These are phyloP conservation scores for Calonectria pauciramosa DNA, from an alignment of 2,329 filamentous ascomycete species.

Conservation along the genomic window DNA sequence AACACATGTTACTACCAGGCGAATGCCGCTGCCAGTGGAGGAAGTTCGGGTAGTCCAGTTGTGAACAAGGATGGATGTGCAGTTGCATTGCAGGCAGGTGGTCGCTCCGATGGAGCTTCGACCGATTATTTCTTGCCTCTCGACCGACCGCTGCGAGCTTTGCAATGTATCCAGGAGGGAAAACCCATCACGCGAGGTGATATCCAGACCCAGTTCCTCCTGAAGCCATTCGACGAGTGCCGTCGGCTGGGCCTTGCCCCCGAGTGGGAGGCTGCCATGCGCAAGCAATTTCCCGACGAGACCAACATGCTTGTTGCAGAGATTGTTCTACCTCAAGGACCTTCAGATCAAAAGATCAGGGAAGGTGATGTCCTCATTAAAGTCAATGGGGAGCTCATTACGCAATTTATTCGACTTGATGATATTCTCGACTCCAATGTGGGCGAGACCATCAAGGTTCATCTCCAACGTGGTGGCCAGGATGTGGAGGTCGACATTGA, in stretches of 20 bases:
- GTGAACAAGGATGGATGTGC: constrained; percentile 95
- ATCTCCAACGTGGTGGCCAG: constrained; percentile 90
- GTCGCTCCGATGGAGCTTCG: constrained; percentile 92
- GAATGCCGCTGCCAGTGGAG: constrained; percentile 94
- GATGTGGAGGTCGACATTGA: constrained; percentile 87
- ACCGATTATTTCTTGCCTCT: constrained; percentile 98
- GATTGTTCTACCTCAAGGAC: constrained; percentile 92
- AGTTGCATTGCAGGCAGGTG: constrained; percentile 93
- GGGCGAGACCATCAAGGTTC: constrained; percentile 80
- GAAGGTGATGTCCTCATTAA: constrained; percentile 95
- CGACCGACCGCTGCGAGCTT: constrained; percentile 88
- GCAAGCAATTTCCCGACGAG: constrained; percentile 88
- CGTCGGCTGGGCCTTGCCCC: constrained; percentile 87
- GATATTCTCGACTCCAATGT: constrained; percentile 93
- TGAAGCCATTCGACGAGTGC: constrained; percentile 98
- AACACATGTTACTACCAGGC: constrained; percentile 97
- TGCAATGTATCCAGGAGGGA: constrained; percentile 85
- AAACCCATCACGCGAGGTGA: constrained; percentile 87
- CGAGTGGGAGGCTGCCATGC: constrained; percentile 87
- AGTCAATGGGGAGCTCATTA: constrained; percentile 93
- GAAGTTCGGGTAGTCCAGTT: constrained; percentile 97
- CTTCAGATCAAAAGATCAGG: constrained; percentile 87
- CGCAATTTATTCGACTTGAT: constrained; percentile 92
- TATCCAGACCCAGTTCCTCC: constrained; percentile 97
- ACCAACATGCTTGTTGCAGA: constrained; percentile 98